A percentile compares a stretch with the other conserved stretches of the same genome.
Conservation (phyloP, 2,329 filamentous ascomycete genomes). For the Dryadomyces sulphureus region DNA sequence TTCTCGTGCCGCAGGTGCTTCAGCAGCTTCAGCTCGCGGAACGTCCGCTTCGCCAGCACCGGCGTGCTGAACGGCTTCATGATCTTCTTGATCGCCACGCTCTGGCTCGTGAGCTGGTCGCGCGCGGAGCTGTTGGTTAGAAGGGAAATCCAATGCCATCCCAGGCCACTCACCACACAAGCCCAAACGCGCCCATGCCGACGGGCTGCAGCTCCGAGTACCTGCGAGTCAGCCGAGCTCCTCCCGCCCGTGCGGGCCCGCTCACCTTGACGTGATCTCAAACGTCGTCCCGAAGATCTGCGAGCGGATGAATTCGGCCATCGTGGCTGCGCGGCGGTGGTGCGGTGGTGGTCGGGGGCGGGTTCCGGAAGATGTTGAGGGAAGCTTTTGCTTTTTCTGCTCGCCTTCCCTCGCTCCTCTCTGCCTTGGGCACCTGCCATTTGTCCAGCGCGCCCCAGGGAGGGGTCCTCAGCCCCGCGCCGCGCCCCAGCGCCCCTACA, state of each 20-base stretch:
- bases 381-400: background rate
- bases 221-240: too few relatives aligned
- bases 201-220: constrained; percentile 97
- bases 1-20: constrained; percentile 97
- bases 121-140: constrained; percentile 76
- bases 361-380: too few relatives aligned
- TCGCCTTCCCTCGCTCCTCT: background rate
- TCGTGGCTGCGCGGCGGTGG: constrained; percentile 31
- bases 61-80: constrained; percentile 99
- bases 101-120: constrained; percentile 92
- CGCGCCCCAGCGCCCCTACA: background rate
- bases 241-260: too few relatives aligned
- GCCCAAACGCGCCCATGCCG: constrained; percentile 96
- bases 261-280: constrained; percentile 94
- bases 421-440: background rate
- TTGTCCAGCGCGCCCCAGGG: background rate
- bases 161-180: constrained; percentile 84
- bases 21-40: constrained; percentile 90
- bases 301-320: constrained; percentile 98
- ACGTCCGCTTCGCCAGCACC: constrained; percentile 92
- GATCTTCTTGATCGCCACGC: constrained; percentile 99
- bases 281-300: constrained; percentile 99
- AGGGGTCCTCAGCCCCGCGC: background rate
- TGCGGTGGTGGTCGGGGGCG: too few relatives aligned
- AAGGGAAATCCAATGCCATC: too few relatives aligned